Conservation (phyloP, 148 eudicot species). For the Dianthus caryophyllus region DNA sequence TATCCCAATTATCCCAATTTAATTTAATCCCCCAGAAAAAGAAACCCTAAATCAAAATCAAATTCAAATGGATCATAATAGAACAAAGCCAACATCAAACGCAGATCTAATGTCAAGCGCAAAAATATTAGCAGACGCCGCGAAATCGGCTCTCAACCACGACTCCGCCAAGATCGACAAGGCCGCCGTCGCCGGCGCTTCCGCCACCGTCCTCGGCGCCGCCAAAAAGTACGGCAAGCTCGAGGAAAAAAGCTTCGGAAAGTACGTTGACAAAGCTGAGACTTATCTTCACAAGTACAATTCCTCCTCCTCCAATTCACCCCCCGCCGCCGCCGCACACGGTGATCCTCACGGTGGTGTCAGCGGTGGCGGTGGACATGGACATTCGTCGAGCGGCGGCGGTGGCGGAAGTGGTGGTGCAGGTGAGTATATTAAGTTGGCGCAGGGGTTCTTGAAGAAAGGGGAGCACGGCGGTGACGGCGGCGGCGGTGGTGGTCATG, state of each 20-base stretch:
- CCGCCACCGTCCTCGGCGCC: conserved; percentile 33
- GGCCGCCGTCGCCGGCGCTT: conserved; percentile 41
- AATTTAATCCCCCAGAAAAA: neutral
- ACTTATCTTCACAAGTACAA: conserved; percentile 30
- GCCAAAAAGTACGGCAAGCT: conserved; percentile 41
- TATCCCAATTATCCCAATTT: too few species aligned
- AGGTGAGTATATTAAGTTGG: conserved; percentile 37
- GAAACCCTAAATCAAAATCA: neutral
- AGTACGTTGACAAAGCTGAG: conserved; percentile 39
- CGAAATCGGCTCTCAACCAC: conserved; percentile 34
- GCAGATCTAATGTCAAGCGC: conserved; percentile 46
- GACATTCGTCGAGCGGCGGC: conserved; percentile 13
- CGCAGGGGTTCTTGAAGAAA: conserved; percentile 36
- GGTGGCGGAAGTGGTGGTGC: conserved; percentile 20
- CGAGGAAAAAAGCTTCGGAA: conserved; percentile 38
- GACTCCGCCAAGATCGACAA: conserved; percentile 38
- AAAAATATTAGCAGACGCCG: conserved; percentile 45
- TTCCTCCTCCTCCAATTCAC: conserved; percentile 18
- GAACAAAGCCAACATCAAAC: conserved; percentile 7
- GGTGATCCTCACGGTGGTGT: conserved; percentile 18
- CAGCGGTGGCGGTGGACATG: conserved; percentile 8
- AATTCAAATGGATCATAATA: neutral
- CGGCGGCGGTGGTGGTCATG: conserved; percentile 13
- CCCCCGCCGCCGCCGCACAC: neutral
- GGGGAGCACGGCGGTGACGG: too few species aligned